These are phyloP conservation scores for Nannochloropsis salina DNA, from an alignment of 108 stramenopile species.

Conservation along the genomic window DNA sequence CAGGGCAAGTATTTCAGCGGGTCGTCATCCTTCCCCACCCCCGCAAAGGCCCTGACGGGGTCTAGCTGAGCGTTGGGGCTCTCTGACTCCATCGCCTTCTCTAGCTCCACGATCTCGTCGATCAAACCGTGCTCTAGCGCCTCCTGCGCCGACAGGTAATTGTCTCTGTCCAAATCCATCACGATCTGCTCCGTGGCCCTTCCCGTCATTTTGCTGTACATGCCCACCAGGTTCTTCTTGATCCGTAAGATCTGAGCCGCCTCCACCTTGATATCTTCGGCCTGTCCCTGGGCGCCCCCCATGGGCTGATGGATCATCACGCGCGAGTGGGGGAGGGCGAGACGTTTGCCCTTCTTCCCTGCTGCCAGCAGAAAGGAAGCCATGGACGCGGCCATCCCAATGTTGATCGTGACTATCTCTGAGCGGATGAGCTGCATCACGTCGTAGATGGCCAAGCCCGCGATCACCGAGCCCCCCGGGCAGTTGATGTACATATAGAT, in stretches of 20 bases:
- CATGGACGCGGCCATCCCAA: slow-evolving; percentile 95
- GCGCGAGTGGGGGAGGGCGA: slow-evolving; percentile 87
- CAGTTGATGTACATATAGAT: slow-evolving; percentile 98
- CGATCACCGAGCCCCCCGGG: slow-evolving; percentile 92
- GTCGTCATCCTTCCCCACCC: background rate
- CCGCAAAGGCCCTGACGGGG: background rate
- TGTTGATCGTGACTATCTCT: slow-evolving; percentile 86
- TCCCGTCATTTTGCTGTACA: slow-evolving; percentile 95
- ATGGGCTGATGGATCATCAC: slow-evolving; percentile 99
- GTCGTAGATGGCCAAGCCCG: slow-evolving; percentile 94
- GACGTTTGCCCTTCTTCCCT: slow-evolving; percentile 55
- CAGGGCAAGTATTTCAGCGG: slow-evolving; percentile 20
- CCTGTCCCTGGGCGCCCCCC: slow-evolving; percentile 97
- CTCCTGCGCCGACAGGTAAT: slow-evolving; percentile 92
- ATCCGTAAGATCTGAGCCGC: slow-evolving; percentile 95
- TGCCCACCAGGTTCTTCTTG: slow-evolving; percentile 90
- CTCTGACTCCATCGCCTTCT: slow-evolving; percentile 37
- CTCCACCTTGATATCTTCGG: slow-evolving; percentile 94
- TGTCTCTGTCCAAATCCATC: slow-evolving; percentile 90
- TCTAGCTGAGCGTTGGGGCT: slow-evolving; percentile 4
- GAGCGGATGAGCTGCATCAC: slow-evolving; percentile 89
- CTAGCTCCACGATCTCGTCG: slow-evolving; percentile 79
- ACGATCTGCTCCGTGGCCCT: slow-evolving; percentile 80
- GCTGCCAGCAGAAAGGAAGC: slow-evolving; percentile 92
- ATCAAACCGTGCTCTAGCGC: slow-evolving; percentile 88